These are phyloP conservation scores for Sugiyamaella neomexicana DNA, from an alignment of 1,139 yeast genomes.

Conservation along the genomic window DNA sequence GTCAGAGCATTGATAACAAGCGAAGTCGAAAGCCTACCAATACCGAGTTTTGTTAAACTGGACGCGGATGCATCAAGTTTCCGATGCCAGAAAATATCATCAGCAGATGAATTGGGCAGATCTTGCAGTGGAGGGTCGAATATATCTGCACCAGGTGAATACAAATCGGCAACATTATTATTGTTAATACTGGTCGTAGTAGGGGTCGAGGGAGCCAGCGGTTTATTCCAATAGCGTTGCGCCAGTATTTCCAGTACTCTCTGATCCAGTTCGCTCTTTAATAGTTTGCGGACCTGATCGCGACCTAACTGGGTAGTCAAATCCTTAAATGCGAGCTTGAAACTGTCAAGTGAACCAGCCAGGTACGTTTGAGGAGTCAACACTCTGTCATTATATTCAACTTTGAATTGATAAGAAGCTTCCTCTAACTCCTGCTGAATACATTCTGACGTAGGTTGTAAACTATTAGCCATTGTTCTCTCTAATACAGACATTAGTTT, in stretches of 20 bases:
- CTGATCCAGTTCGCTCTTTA: constrained; percentile 87
- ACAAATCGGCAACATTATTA: not conserved
- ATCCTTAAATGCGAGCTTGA: constrained; percentile 86
- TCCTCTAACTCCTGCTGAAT: constrained; percentile 93
- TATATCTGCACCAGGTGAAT: constrained; percentile 12
- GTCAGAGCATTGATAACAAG: constrained; percentile 77
- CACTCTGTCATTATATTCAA: constrained; percentile 91
- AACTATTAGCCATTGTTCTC: constrained; percentile 83
- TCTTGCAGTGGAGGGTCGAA: constrained; percentile 56
- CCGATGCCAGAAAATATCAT: constrained; percentile 83
- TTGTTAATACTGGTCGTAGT: constrained; percentile 1
- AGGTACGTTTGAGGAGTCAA: constrained; percentile 91
- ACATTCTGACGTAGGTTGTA: constrained; percentile 82
- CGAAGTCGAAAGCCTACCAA: constrained; percentile 85
- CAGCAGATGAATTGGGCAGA: constrained; percentile 54
- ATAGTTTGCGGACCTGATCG: constrained; percentile 71
- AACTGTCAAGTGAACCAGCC: constrained; percentile 85
- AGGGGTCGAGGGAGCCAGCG: constrained; percentile 33
- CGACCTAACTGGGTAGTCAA: constrained; percentile 81
- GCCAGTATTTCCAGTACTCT: constrained; percentile 83
- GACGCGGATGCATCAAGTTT: constrained; percentile 83
- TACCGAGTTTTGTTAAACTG: constrained; percentile 84
- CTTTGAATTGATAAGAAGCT: constrained; percentile 88
- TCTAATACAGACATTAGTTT: constrained; percentile 86
- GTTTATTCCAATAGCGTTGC: constrained; percentile 87